Evolutionary conservation across 352 stramenopile genomes (phyloP).

Genomic region (Phytophthora multivora): DNA sequence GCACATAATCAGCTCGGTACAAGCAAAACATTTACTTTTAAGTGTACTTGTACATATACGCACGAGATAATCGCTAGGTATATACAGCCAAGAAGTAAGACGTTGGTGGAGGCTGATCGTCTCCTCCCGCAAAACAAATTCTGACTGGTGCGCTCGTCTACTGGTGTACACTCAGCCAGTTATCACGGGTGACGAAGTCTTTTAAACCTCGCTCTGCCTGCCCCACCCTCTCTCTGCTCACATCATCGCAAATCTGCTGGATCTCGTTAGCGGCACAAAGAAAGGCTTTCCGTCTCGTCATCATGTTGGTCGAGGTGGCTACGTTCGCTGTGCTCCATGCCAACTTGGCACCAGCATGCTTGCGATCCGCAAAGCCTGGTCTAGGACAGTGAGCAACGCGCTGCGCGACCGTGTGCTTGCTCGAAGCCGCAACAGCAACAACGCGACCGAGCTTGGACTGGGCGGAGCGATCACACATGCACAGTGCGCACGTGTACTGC

Average conservation of each 20-base stretch:
- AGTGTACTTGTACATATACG: no score
- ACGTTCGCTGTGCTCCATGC: background rate
- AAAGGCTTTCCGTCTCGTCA: slow-evolving; percentile 7
- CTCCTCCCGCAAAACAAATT: background rate
- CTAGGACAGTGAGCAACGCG: slow-evolving; percentile 15
- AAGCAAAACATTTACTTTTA: no score
- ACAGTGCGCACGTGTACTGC: no score
- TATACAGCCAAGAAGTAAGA: no score
- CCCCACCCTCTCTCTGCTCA: slow-evolving; percentile 8
- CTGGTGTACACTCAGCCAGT: background rate
- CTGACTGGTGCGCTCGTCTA: background rate
- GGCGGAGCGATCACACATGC: no score
- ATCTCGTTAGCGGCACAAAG: background rate
- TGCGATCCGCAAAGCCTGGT: background rate
- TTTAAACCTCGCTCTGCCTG: background rate
- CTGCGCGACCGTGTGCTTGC: background rate
- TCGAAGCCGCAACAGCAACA: slow-evolving; percentile 2
- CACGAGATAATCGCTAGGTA: no score
- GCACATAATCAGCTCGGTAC: background rate
- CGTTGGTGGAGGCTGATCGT: background rate
- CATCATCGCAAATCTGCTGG: slow-evolving; percentile 24
- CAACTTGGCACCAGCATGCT: background rate
- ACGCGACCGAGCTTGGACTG: no score
- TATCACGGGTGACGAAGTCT: slow-evolving; percentile 16
- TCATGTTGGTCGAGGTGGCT: background rate